Evolutionary conservation across 2,329 filamentous ascomycete genomes (phyloP).

Genomic region (Fusarium buxicola): DNA sequence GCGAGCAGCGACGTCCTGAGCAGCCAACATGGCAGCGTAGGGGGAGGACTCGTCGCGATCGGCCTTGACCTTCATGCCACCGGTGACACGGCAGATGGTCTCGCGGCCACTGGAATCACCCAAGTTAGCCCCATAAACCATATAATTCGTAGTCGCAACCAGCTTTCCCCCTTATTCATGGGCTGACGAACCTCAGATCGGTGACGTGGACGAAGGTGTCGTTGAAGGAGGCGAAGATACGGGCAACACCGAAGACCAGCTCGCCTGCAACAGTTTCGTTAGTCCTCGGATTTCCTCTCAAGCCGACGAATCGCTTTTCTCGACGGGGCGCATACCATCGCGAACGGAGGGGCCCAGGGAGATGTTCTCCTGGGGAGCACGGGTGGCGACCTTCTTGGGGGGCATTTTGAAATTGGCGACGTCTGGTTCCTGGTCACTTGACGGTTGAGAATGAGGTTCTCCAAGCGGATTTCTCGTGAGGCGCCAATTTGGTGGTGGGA

Average conservation of each 20-base stretch:
- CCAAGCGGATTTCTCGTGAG: conserved; percentile 44
- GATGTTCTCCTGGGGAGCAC: conserved; percentile 95
- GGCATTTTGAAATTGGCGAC: conserved; percentile 76
- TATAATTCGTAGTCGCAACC: conserved; percentile 18
- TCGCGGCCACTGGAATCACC: conserved; percentile 91
- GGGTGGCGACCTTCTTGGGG: conserved; percentile 85
- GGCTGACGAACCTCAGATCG: conserved; percentile 85
- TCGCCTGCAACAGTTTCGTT: conserved; percentile 70
- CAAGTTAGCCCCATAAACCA: conserved; percentile 47
- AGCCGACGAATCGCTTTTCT: conserved; percentile 14
- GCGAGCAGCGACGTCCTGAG: conserved; percentile 95
- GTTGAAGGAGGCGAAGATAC: conserved; percentile 95
- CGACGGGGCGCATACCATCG: conserved; percentile 74
- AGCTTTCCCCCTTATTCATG: conserved; percentile 36
- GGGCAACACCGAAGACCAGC: conserved; percentile 97
- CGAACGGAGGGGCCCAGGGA: conserved; percentile 96
- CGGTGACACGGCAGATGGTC: conserved; percentile 99
- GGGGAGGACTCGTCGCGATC: conserved; percentile 99
- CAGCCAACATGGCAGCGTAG: conserved; percentile 99
- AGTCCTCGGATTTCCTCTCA: conserved; percentile 15
- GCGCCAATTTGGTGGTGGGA: conserved; percentile 43
- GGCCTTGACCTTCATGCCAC: conserved; percentile 99
- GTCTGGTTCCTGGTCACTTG: conserved; percentile 52
- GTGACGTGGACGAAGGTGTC: conserved; percentile 98
- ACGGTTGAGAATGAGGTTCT: conserved; percentile 51